Percentiles rank a stretch among this genome's conserved stretches.
phyloP scores from a whole-genome alignment of 441 rosid species.

The Brassica balearica region DNA sequence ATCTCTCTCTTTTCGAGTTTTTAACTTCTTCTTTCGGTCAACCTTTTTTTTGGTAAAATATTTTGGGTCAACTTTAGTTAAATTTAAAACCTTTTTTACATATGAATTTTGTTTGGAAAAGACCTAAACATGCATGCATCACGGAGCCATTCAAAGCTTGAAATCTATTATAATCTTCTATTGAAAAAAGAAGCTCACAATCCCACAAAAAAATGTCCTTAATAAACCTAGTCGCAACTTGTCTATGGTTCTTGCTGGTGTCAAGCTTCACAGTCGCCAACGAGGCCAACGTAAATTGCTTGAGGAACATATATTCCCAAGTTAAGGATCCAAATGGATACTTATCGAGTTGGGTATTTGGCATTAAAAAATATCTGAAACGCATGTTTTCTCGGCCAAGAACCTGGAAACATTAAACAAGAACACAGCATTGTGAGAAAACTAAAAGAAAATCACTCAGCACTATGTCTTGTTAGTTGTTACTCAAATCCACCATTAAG shows the following conservation, averaged over 20 bases:
- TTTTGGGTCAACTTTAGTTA: background rate
- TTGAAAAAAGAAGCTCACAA: conserved; percentile 10
- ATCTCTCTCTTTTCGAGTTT: conserved; percentile 5
- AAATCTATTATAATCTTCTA: conserved; percentile 39
- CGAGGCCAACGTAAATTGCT: conserved; percentile 49
- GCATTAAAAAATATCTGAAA: background rate
- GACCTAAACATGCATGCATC: too few relatives aligned
- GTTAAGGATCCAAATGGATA: conserved; percentile 53
- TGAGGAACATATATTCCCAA: conserved; percentile 45
- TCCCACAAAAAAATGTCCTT: conserved; percentile 16
- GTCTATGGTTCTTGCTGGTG: conserved; percentile 47
- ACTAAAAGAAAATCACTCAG: too few relatives aligned
- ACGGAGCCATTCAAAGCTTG: too few relatives aligned
- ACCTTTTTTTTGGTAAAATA: background rate
- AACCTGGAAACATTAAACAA: background rate
- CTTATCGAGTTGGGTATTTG: conserved; percentile 65
- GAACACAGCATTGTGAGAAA: too few relatives aligned
- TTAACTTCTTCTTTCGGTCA: background rate
- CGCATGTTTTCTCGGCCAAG: too few relatives aligned
- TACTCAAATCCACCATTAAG: too few relatives aligned
- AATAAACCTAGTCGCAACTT: conserved; percentile 21
- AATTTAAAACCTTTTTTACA: background rate
- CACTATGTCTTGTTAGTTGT: too few relatives aligned
- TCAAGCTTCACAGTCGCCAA: conserved; percentile 41
- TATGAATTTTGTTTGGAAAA: background rate